Conservation (phyloP, 2,329 filamentous ascomycete species). For the Corniculantispora saksenae region DNA sequence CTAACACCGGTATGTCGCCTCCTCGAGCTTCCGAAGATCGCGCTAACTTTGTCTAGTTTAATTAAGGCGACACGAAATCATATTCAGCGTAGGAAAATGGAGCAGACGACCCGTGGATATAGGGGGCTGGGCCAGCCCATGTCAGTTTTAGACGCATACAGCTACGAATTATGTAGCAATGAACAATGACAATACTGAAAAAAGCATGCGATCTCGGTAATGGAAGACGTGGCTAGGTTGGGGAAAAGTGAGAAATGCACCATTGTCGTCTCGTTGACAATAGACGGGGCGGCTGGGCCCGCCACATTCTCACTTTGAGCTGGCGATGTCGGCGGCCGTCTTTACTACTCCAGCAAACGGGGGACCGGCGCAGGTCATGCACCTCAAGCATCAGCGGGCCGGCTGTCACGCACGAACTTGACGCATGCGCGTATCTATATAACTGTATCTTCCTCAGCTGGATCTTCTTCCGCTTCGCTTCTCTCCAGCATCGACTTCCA, state of each 20-base stretch:
- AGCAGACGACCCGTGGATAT: background rate
- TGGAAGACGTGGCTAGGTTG: rapidly evolving
- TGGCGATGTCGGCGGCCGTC: conserved; percentile 15
- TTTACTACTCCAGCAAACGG: conserved; percentile 10
- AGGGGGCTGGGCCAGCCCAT: conserved; percentile 7
- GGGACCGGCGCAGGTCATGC: background rate
- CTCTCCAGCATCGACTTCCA: background rate
- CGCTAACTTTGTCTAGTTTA: conserved; percentile 4
- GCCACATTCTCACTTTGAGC: background rate
- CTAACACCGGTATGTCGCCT: conserved; percentile 73
- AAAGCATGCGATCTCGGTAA: background rate
- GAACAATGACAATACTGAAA: conserved; percentile 11
- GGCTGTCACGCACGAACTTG: too few species aligned
- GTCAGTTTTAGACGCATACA: conserved; percentile 3
- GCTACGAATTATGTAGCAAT: conserved; percentile 13
- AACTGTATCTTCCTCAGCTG: background rate
- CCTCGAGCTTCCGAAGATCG: too few species aligned
- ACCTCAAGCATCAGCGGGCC: background rate
- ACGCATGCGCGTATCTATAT: too few species aligned
- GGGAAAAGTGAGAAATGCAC: background rate
- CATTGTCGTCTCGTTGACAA: conserved; percentile 1
- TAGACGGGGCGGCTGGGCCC: background rate
- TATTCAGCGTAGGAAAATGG: conserved; percentile 5
- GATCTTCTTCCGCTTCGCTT: background rate
- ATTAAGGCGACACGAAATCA: conserved; percentile 11